Percentiles rank a stretch among this genome's conserved stretches.
phyloP scores from a whole-genome alignment of 177 flowering plant species.

The Vitis hybrid region DNA sequence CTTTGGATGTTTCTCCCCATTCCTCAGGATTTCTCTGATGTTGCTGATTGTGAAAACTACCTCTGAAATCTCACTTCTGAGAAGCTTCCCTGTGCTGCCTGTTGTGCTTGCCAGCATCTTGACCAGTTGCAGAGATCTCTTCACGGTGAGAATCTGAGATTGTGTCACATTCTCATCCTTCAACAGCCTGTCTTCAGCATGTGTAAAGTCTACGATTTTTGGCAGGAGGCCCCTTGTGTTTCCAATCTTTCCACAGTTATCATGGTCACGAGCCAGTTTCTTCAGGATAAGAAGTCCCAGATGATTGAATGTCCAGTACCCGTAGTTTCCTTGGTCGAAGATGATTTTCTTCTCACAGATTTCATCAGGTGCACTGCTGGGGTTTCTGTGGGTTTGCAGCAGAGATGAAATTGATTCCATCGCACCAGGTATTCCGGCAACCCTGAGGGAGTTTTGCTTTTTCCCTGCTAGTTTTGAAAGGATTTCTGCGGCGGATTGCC shows the following conservation, averaged over 20 bases:
- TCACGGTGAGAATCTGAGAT: constrained; percentile 59
- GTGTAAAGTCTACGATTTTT: constrained; percentile 78
- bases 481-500: constrained; percentile 74
- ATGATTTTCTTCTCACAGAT: constrained; percentile 47
- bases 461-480: constrained; percentile 71
- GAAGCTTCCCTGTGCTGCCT: constrained; percentile 68
- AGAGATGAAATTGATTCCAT: constrained; percentile 91
- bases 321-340: constrained; percentile 45
- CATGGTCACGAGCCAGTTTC: constrained; percentile 80
- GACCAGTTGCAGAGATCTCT: constrained; percentile 67
- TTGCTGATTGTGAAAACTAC: constrained; percentile 85
- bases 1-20: constrained; percentile 58
- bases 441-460: constrained; percentile 78
- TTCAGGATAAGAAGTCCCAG: constrained; percentile 83
- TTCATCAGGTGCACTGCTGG: constrained; percentile 47
- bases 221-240: constrained; percentile 80
- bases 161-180: constrained; percentile 35
- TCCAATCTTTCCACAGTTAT: constrained; percentile 91
- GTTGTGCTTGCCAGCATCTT: constrained; percentile 82
- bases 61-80: constrained; percentile 72
- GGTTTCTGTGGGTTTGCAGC: constrained; percentile 44
- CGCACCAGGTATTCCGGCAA: constrained; percentile 90
- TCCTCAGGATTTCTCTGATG: constrained; percentile 65
- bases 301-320: constrained; percentile 68
- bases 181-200: constrained; percentile 56